Evolutionary conservation across 1,284 basidiomycete species (phyloP).

Genomic region (Melampsora larici-populina): DNA sequence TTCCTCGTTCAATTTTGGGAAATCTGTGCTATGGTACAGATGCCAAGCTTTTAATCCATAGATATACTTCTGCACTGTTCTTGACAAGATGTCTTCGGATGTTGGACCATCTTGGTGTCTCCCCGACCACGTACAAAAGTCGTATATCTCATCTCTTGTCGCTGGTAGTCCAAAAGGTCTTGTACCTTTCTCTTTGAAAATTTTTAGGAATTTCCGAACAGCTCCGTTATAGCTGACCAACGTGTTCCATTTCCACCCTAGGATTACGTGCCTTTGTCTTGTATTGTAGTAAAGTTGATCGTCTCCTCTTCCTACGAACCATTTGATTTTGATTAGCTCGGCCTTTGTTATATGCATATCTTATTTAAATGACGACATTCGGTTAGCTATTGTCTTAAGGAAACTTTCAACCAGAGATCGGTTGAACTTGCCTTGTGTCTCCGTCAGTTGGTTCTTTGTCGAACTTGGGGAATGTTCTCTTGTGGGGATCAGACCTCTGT

Average conservation of each 20-base stretch:
- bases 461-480: too few species aligned
- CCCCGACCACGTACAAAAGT: conserved; percentile 4
- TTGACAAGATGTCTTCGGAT: background rate
- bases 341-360: background rate
- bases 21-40: background rate
- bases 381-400: background rate
- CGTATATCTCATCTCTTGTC: background rate
- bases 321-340: too few species aligned
- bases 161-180: background rate
- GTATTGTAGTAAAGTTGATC: too few species aligned
- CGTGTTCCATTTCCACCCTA: conserved; percentile 12
- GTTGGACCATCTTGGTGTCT: background rate
- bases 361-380: background rate
- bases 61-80: background rate
- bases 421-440: background rate
- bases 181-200: background rate
- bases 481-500: too few species aligned
- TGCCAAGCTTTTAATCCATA: conserved; percentile 12
- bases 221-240: background rate
- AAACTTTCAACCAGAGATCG: background rate
- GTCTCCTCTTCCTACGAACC: too few species aligned
- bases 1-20: background rate
- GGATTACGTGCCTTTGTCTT: background rate
- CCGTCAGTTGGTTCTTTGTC: too few species aligned
- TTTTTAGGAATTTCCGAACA: conserved; percentile 2